Evolutionary conservation across 495 filamentous ascomycete species (phyloP), one percentile per base, ranked within the genome.

Genomic region (Cenococcum geophilum): DNA sequence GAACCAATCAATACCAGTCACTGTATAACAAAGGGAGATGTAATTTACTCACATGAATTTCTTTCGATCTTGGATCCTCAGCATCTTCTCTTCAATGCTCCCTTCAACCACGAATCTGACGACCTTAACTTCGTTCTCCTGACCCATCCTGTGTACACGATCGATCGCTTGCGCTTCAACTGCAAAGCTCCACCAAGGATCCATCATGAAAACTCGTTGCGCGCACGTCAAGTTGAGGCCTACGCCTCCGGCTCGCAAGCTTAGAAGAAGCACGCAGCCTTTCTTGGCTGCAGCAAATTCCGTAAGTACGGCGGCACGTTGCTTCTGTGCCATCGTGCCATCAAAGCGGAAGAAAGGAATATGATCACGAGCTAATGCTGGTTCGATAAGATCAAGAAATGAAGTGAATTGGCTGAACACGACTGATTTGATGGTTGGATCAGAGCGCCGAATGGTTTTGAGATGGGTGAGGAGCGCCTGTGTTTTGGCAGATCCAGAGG

Each of bases 101-200:
- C 88, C 85, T 73, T 87, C 86, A 14, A 93, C 86, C 42, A 98
- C 84, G 66, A 97, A 97, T 27, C 93, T 78, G 57, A 83, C 83
- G 3, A 98, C 91, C 45, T 80, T 83, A 0, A 98, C 93, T 70
- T 92, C 89, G 34, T 85, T 81, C 34, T 86, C 82, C 71, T 99
- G 95, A 0, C 95, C 95, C 92, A 99, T 96, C 9, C 95, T 84
- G 75, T 99, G 95, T n/a, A 99, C 91, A 4, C 95, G 87, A 76
- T 99, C 95, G 65, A 99, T 96, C 23, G 95, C 95, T 72, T 99
- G 95, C 10, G 91, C 90, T 73, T 99, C 95, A 23, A 97, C 84
- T 3, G 95, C 92, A 72, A 89, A 97, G 64, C 89, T 93, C 95
- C 95, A 99, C 95, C 95, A 99, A 0, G 95, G 92, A 74, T 99